phyloP scores from a whole-genome alignment of 2,329 filamentous ascomycete genomes.

The Fusarium udum region DNA sequence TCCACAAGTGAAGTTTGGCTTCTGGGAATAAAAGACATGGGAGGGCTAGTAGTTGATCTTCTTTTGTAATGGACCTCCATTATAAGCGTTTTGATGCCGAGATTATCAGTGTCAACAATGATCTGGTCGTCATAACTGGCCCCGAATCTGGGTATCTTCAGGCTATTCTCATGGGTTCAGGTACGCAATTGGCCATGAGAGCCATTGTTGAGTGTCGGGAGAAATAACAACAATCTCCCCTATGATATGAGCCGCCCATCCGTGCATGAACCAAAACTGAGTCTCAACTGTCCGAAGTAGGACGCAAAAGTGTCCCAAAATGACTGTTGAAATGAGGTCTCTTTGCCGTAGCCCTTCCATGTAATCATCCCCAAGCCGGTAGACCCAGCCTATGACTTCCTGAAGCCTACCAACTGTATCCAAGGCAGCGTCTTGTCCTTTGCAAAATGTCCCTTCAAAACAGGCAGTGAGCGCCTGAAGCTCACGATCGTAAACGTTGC shows the following conservation, averaged over 20 bases:
- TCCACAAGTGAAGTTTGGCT: too few species aligned
- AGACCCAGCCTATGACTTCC: neutral
- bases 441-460: neutral
- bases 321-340: neutral
- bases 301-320: neutral
- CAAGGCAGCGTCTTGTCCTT: neutral
- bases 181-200: neutral
- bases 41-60: too few species aligned
- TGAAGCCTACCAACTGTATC: neutral
- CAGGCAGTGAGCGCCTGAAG: neutral
- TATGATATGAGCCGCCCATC: neutral
- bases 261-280: neutral
- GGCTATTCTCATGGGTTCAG: neutral
- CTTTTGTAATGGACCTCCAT: too few species aligned
- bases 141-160: too few species aligned
- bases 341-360: neutral
- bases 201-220: neutral
- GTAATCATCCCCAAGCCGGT: neutral
- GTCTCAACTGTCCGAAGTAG: neutral
- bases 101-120: too few species aligned
- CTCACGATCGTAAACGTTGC: neutral
- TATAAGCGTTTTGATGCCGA: rapidly evolving
- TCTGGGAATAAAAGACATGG: too few species aligned
- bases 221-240: neutral
- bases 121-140: too few species aligned